Base-by-base conservation (phyloP, 305 asterid genomes). In the Ilex paraguariensis region DNA sequence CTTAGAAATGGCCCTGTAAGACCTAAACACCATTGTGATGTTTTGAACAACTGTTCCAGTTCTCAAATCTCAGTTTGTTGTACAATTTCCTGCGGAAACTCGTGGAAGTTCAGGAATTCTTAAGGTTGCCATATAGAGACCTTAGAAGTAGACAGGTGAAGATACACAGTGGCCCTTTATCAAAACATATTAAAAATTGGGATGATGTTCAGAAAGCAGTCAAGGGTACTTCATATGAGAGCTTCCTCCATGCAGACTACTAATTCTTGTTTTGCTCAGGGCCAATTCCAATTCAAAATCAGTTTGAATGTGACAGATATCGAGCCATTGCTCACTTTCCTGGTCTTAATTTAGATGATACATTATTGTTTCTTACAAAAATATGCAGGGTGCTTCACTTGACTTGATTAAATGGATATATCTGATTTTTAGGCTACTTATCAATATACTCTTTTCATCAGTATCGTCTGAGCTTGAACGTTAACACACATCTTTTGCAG, bases 131-230 rank as follows among this genome's bases (percentile, higher is more conserved):
- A 14, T 55, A 1, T 42, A 66, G 79, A 67, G 81, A 83, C 56
- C 89, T 87, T 40, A 81, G 76, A 9, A 89, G 94, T 66, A 73
- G 73, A 48, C 97, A 89, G 70, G 87, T 89, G n/a, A 83, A 77
- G 82, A 89, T 89, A 70, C 97, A 89, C 60, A 80, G 63, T 4
- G 97, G 89, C 30, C 73, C 83, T 6, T 63, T 84, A 40, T 76
- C 79, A 0, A 16, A 56, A 30, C 91, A 78, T 28, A 72, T 89
- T 53, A 66, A 61, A 57, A 87, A 89, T 68, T 89, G 85, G 75
- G 73, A 81, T 5, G 77, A 73, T 40, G 91, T 87, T 10, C 57
- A 60, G 39, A 67, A 68, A 36, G 70, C 68, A 15, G 84, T 87
- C 7, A 32, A 64, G 57, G 95, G 94, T 63, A 89, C 97, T 15